A percentile compares a stretch with the other conserved stretches of the same genome.
These are phyloP conservation scores for Monilinia fructigena DNA, from an alignment of 2,329 filamentous ascomycete genomes.

Conservation along the genomic window DNA sequence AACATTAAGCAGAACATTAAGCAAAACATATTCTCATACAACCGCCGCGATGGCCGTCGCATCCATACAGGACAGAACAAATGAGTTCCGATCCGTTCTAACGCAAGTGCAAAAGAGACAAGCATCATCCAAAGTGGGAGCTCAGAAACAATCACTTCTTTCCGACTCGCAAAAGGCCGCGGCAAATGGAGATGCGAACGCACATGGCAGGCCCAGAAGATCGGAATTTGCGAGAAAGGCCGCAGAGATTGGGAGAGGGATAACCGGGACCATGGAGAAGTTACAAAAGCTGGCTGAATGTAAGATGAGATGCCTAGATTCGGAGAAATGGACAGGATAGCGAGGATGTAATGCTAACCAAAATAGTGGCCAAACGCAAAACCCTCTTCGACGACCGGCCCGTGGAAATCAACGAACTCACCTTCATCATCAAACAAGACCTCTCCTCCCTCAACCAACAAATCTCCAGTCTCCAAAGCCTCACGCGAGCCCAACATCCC, in stretches of 20 bases:
- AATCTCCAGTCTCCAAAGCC: constrained; percentile 76
- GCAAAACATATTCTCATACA: neutral
- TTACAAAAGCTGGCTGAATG: constrained; percentile 86
- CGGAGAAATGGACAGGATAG: neutral
- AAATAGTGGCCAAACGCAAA: constrained; percentile 82
- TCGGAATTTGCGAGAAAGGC: constrained; percentile 93
- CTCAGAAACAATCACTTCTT: constrained; percentile 78
- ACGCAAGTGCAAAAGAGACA: constrained; percentile 79
- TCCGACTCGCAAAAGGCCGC: constrained; percentile 69
- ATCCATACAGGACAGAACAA: constrained; percentile 94
- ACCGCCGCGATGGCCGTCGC: constrained; percentile 54
- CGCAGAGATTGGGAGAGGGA: constrained; percentile 87
- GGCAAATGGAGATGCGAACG: constrained; percentile 51
- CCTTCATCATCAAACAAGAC: constrained; percentile 97
- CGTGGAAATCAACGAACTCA: constrained; percentile 95
- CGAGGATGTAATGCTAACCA: neutral
- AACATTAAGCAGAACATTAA: constrained; percentile 1
- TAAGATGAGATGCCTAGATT: constrained; percentile 44
- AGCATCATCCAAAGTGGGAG: constrained; percentile 70
- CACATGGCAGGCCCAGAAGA: constrained; percentile 53
- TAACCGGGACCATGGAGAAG: constrained; percentile 90
- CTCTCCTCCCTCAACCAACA: constrained; percentile 81
- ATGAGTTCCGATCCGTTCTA: constrained; percentile 91
- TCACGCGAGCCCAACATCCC: constrained; percentile 76
- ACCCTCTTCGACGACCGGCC: constrained; percentile 96